Base-by-base conservation (phyloP, 257 asterid genomes). In the Solanum virginianum region DNA sequence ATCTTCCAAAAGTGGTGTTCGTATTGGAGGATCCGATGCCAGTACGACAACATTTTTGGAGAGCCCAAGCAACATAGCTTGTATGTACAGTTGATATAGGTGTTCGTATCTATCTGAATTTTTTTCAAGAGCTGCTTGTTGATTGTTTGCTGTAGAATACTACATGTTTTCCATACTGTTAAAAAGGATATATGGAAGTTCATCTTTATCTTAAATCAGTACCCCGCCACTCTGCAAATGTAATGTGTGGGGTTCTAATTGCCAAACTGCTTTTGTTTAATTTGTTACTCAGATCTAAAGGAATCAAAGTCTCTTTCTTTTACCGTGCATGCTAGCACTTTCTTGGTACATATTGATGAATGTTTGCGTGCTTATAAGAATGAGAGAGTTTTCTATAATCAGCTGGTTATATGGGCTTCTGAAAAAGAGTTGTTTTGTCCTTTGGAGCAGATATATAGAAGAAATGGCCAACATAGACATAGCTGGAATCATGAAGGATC, bases 391-490 rank as follows among this genome's bases (percentile, higher is more conserved):
- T 8, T 51, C 47, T 13, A 7, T 26, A 51, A 49, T 26, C 11
- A 26, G 47, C 24, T 77, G n/a, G 18, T 63, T 85, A 53, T 49
- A 72, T 70, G 8, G 55, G 60, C 17, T 70, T 60, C 80, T 86
- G 80, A 39, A 51, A 1, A 51, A 26, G 26, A 51, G 26, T 77
- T 45, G 10, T 77, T 53, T 75, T 70, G 32, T 70, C 60, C 68
- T 72, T 86, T 18, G 14, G 79, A 77, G 63, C 82, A 77, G 82
- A 53, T 77, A 53, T 4, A 77, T 77, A 43, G 72, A 32, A 75
- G 55, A 70, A 68, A 94, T 94, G 98, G 90, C 94, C 45, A 93
- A 88, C 88, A 89, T 93, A 87, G 94, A 93, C 74, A 89, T 93
- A 9, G 93, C 90, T 83, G 95, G 94, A 63, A 89, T 94, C 72